Conservation (phyloP, 768 basidiomycete genomes). For the Auriscalpium vulgare region DNA sequence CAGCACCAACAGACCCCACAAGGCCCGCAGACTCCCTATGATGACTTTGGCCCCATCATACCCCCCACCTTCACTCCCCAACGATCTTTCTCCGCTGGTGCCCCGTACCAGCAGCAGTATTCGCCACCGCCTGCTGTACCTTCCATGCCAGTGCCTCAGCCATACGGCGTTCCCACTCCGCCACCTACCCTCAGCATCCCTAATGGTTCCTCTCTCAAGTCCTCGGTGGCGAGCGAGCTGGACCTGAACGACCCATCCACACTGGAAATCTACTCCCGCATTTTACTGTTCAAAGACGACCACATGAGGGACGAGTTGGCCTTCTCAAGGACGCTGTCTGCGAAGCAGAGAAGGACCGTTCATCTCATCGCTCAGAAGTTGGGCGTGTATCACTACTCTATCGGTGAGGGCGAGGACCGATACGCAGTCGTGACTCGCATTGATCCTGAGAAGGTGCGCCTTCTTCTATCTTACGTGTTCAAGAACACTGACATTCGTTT, state of each 20-base stretch:
- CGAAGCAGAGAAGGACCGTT: conserved; percentile 86
- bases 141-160: conserved; percentile 32
- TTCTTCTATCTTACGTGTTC: background rate
- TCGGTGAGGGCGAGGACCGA: conserved; percentile 88
- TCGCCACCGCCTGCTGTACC: conserved; percentile 46
- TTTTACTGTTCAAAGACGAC: conserved; percentile 96
- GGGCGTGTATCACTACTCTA: conserved; percentile 89
- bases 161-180: conserved; percentile 37
- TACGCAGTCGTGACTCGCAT: conserved; percentile 92
- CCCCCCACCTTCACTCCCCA: conserved; percentile 57
- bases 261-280: conserved; percentile 94
- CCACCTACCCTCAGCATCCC: conserved; percentile 44
- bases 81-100: conserved; percentile 62
- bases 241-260: conserved; percentile 95
- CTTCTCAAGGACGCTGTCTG: conserved; percentile 79
- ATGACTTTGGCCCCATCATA: conserved; percentile 62
- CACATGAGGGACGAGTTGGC: conserved; percentile 95
- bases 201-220: conserved; percentile 58
- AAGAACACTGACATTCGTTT: background rate
- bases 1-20: conserved; percentile 32
- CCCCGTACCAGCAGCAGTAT: conserved; percentile 57
- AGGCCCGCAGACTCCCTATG: conserved; percentile 32
- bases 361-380: conserved; percentile 96
- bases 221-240: conserved; percentile 57
- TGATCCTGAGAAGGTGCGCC: conserved; percentile 70